Conservation (phyloP, 2,329 filamentous ascomycete species). For the Phyllosticta capitalensis region DNA sequence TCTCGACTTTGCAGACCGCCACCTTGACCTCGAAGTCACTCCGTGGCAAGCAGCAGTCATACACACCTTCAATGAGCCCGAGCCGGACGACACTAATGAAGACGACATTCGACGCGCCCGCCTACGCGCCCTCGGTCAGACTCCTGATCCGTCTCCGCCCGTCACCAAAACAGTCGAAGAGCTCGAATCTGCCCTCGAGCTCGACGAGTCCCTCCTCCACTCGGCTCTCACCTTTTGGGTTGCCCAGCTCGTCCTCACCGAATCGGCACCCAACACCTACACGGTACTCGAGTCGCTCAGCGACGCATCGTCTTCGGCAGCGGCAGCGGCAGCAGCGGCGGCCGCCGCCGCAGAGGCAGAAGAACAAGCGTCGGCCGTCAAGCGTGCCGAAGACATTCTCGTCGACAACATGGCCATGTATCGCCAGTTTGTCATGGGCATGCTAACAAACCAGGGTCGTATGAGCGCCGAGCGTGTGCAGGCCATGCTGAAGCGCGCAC, state of each 20-base stretch:
- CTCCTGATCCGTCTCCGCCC: not conserved
- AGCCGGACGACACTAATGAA: not conserved
- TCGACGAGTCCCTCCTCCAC: constrained; percentile 63
- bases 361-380: constrained; percentile 38
- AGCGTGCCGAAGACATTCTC: constrained; percentile 48
- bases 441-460: constrained; percentile 84
- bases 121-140: constrained; percentile 25
- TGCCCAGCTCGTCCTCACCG: constrained; percentile 53
- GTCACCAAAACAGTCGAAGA: constrained; percentile 33
- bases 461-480: constrained; percentile 75
- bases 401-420: constrained; percentile 66
- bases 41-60: constrained; percentile 86
- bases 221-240: constrained; percentile 64
- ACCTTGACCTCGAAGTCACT: constrained; percentile 60
- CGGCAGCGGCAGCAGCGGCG: constrained; percentile 28
- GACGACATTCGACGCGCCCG: constrained; percentile 12
- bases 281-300: constrained; percentile 53
- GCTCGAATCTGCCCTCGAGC: constrained; percentile 49
- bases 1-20: constrained; percentile 73
- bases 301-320: constrained; percentile 14
- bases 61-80: constrained; percentile 59
- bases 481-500: constrained; percentile 92
- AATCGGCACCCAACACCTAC: constrained; percentile 42
- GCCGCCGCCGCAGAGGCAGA: constrained; percentile 28
- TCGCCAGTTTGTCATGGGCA: constrained; percentile 85